phyloP scores from a whole-genome alignment of 257 asterid species.

The Plantago major region DNA sequence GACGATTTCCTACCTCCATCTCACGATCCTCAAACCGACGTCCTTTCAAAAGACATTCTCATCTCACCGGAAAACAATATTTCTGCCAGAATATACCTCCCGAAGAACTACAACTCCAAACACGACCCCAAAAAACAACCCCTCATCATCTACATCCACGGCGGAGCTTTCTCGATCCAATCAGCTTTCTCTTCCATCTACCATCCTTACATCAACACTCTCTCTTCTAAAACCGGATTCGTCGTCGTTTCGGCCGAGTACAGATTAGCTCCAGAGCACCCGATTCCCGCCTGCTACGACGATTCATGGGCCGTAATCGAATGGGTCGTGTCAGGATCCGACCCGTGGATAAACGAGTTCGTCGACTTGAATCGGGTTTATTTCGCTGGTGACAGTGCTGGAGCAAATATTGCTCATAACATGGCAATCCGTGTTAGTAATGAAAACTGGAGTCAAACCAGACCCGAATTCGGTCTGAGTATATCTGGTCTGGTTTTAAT shows the following conservation, averaged over 20 bases:
- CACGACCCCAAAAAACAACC: constrained; percentile 38
- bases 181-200: constrained; percentile 58
- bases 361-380: constrained; percentile 46
- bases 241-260: constrained; percentile 64
- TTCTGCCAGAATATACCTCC: constrained; percentile 54
- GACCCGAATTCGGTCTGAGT: constrained; percentile 6
- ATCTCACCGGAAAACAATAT: constrained; percentile 32
- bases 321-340: constrained; percentile 52
- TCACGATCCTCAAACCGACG: constrained; percentile 28
- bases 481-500: constrained; percentile 47
- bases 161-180: constrained; percentile 58
- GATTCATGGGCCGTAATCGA: constrained; percentile 49
- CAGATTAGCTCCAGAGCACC: constrained; percentile 65
- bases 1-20: constrained; percentile 25
- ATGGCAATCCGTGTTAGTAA: constrained; percentile 32
- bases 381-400: constrained; percentile 80
- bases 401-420: constrained; percentile 66
- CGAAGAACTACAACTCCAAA: constrained; percentile 25
- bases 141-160: constrained; percentile 67
- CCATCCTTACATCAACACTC: constrained; percentile 33
- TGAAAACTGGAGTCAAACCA: no score
- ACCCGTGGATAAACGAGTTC: constrained; percentile 49
- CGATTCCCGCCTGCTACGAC: constrained; percentile 63
- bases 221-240: constrained; percentile 45
- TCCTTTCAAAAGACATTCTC: constrained; percentile 38